These are phyloP conservation scores for Yarrowia phangngaensis DNA, from an alignment of 805 yeast species.

Conservation along the genomic window DNA sequence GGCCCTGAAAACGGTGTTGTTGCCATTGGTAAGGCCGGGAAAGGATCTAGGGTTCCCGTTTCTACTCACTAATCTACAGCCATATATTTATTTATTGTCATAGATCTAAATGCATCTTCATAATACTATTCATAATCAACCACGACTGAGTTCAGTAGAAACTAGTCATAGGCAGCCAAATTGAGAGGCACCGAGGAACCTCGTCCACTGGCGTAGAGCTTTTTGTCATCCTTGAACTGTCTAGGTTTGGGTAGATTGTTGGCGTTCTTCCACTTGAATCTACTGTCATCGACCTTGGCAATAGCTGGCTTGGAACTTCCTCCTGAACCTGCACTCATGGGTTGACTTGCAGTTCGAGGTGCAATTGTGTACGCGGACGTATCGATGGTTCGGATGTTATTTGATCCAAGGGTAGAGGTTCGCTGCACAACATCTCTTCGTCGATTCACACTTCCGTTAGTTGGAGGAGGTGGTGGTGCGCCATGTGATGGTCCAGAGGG, in stretches of 20 bases:
- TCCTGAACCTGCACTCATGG: slow-evolving; percentile 31
- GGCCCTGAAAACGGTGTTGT: slow-evolving; percentile 13
- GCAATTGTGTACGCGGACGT: slow-evolving; percentile 63
- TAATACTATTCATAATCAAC: neutral
- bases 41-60: slow-evolving; percentile 3
- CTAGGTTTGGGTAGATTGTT: slow-evolving; percentile 84
- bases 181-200: slow-evolving; percentile 88
- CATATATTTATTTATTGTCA: slow-evolving; percentile 17
- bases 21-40: slow-evolving; percentile 9
- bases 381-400: slow-evolving; percentile 55
- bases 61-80: neutral
- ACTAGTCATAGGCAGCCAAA: slow-evolving; percentile 42
- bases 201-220: slow-evolving; percentile 91
- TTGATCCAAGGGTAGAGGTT: slow-evolving; percentile 30
- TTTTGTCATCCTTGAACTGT: slow-evolving; percentile 61
- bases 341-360: slow-evolving; percentile 35
- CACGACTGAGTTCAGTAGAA: neutral
- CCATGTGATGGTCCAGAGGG: slow-evolving; percentile 36
- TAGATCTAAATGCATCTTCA: neutral
- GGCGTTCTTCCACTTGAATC: slow-evolving; percentile 66
- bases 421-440: slow-evolving; percentile 14
- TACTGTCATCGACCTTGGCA: slow-evolving; percentile 61
- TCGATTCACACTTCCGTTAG: slow-evolving; percentile 13
- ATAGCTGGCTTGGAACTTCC: slow-evolving; percentile 25
- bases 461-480: slow-evolving; percentile 28